Percentiles rank a stretch among this genome's conserved stretches.
phyloP scores from a whole-genome alignment of 2,329 filamentous ascomycete species.

The Lasiodiplodia sp. region DNA sequence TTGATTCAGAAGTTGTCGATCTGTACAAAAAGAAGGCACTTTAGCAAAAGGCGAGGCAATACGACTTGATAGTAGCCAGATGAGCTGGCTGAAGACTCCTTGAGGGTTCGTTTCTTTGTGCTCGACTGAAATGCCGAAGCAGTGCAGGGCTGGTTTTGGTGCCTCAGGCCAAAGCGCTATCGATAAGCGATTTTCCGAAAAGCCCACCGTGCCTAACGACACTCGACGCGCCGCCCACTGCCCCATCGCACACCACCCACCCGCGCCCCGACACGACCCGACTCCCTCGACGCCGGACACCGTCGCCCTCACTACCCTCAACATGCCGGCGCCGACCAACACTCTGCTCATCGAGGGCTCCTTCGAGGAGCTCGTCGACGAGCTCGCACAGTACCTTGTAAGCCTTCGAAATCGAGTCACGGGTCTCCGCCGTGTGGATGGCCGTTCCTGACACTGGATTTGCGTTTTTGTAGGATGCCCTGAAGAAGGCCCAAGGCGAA shows the following conservation, averaged over 20 bases:
- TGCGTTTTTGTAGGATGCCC: constrained; percentile 62
- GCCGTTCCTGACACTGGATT: constrained; percentile 13
- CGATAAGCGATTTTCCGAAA: constrained; percentile 30
- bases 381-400: constrained; percentile 88
- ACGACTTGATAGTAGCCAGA: constrained; percentile 11
- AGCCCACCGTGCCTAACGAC: constrained; percentile 29
- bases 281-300: constrained; percentile 24
- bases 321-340: constrained; percentile 67
- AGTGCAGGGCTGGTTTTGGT: background rate
- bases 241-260: constrained; percentile 24
- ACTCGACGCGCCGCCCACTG: constrained; percentile 28
- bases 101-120: background rate
- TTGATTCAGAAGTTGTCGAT: constrained; percentile 13
- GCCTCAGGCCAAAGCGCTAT: constrained; percentile 19
- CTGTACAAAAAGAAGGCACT: constrained; percentile 20
- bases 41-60: constrained; percentile 7
- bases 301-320: constrained; percentile 33
- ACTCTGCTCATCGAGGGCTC: constrained; percentile 83
- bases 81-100: background rate
- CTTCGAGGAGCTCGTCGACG: constrained; percentile 90
- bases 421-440: background rate
- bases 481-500: constrained; percentile 69
- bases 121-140: too few relatives aligned
- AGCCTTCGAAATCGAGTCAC: constrained; percentile 26
- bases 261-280: constrained; percentile 15